Evolutionary conservation across 2,329 filamentous ascomycete genomes (phyloP).

Genomic region (Exophiala aquamarina): DNA sequence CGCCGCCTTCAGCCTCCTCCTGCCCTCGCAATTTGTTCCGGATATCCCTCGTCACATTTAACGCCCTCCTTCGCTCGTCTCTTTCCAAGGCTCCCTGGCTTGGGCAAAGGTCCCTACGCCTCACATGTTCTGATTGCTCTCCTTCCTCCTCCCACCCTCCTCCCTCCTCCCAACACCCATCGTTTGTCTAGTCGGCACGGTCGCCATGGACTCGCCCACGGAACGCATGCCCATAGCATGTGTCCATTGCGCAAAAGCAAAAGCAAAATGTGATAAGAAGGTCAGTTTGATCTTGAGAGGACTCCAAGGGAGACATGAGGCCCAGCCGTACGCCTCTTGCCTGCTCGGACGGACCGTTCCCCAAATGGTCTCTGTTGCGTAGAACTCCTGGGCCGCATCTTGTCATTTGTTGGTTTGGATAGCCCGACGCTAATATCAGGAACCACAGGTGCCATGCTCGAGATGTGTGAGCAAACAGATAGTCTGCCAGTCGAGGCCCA

Average conservation of each 20-base stretch:
- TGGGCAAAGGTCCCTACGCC: too few species aligned
- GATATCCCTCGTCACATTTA: too few species aligned
- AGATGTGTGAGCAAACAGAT: slow-evolving; percentile 31
- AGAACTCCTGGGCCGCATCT: neutral
- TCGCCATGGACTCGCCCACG: slow-evolving; percentile 26
- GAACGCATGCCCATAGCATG: slow-evolving; percentile 31
- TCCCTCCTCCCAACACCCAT: neutral
- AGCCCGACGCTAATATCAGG: slow-evolving; percentile 9
- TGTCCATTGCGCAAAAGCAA: slow-evolving; percentile 30
- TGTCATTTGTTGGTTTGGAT: neutral
- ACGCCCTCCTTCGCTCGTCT: slow-evolving; percentile 5
- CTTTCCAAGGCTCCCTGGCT: slow-evolving; percentile 1
- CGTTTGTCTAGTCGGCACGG: neutral
- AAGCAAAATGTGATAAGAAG: slow-evolving; percentile 33
- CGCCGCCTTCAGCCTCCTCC: neutral
- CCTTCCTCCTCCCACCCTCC: slow-evolving; percentile 2
- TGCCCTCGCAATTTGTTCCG: neutral
- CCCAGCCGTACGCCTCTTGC: too few species aligned
- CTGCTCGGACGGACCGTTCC: too few species aligned
- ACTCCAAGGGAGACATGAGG: too few species aligned
- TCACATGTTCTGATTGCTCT: neutral
- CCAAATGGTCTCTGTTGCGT: too few species aligned
- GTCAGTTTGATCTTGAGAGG: too few species aligned
- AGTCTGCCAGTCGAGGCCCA: slow-evolving; percentile 28
- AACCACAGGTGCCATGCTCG: slow-evolving; percentile 29